These are phyloP conservation scores for Juglanconis oblonga DNA, from an alignment of 2,329 filamentous ascomycete species.

Conservation along the genomic window DNA sequence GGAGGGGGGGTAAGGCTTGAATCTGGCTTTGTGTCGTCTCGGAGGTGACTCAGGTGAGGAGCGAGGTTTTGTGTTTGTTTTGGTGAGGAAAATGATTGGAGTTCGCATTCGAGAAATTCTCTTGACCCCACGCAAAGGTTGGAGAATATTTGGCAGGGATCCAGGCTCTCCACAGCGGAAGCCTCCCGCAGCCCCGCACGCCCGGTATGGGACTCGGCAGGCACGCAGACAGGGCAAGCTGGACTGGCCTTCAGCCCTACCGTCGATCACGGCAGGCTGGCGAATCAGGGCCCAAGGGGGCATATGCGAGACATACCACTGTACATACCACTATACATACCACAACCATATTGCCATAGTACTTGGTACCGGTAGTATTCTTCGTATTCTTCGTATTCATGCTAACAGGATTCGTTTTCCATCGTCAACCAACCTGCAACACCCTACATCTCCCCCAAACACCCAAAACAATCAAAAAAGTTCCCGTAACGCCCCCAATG, in stretches of 20 bases:
- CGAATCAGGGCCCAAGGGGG: not conserved
- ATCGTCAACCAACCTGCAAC: not conserved
- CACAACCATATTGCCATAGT: too few relatives aligned
- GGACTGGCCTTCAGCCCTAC: conserved; percentile 6
- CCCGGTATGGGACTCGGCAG: not conserved
- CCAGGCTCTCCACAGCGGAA: conserved; percentile 1
- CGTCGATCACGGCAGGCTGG: not conserved
- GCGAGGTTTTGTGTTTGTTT: too few relatives aligned
- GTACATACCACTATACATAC: not conserved
- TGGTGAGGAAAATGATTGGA: too few relatives aligned
- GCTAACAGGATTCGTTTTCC: not conserved
- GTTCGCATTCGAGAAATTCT: conserved; percentile 2
- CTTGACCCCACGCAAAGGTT: not conserved
- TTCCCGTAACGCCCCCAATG: conserved; percentile 3
- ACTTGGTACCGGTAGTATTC: too few relatives aligned
- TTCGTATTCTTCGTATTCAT: too few relatives aligned
- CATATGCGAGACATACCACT: not conserved
- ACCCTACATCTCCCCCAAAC: not conserved
- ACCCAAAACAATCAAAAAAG: not conserved
- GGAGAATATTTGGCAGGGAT: not conserved
- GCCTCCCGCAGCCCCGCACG: not conserved
- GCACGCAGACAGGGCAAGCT: not conserved
- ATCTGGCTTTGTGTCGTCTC: too few relatives aligned
- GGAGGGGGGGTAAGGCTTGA: too few relatives aligned
- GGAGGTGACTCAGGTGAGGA: too few relatives aligned